A percentile compares a stretch with the other conserved stretches of the same genome.
Conservation (phyloP, 2,329 filamentous ascomycete genomes). For the Aureobasidium sp. region DNA sequence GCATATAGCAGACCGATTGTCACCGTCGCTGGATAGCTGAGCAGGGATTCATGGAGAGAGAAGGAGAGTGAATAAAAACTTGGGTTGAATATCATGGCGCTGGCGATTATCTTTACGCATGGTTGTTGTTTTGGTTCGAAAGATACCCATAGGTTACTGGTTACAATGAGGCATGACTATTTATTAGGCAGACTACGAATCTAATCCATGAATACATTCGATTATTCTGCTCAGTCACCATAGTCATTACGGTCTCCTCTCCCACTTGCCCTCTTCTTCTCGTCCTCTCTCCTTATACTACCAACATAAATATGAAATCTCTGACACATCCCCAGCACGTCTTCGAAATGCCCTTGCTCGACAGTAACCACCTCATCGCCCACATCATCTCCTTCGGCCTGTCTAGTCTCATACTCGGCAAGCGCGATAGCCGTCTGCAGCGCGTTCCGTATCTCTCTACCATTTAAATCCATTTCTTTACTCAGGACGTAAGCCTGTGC, state of each 20-base stretch:
- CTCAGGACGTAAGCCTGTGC: background rate
- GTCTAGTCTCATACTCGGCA: slow-evolving; percentile 1
- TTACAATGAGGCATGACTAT: background rate
- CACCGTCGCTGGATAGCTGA: background rate
- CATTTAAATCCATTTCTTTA: background rate
- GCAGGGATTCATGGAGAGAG: background rate
- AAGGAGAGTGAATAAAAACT: background rate
- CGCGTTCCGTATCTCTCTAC: background rate
- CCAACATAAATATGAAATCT: slow-evolving; percentile 1
- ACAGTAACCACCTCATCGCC: background rate
- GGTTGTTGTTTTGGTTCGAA: background rate
- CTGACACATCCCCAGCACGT: background rate
- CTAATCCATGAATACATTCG: background rate
- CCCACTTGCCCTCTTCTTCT: background rate
- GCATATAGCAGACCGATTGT: background rate
- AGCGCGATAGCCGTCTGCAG: background rate
- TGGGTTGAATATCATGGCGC: background rate
- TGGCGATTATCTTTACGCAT: background rate
- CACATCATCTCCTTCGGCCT: background rate
- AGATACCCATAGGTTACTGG: slow-evolving; percentile 1
- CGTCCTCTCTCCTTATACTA: background rate
- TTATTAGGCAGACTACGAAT: background rate
- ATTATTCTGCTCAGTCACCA: background rate
- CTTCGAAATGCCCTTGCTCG: slow-evolving; percentile 2
- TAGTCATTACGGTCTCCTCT: background rate